Evolutionary conservation across 768 basidiomycete species (phyloP), one percentile per base, ranked within the genome.

Genomic region (Dioszegia crocea): DNA sequence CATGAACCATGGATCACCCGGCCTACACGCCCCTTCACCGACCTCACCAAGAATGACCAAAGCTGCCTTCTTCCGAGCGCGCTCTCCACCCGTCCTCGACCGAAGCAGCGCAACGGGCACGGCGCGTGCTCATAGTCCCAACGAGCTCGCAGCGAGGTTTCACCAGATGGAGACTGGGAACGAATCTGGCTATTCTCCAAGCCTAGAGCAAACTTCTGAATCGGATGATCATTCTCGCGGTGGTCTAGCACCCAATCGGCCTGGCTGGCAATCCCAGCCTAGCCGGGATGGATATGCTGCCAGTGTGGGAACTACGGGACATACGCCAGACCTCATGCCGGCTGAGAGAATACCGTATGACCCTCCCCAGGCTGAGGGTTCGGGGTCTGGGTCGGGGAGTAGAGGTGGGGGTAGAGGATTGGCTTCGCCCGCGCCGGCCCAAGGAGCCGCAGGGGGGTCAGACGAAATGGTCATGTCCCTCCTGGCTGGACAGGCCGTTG

Each of bases 381-480:
- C 27, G 16, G 24, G 16, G 21, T 14, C 9, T 14, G 24, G 16
- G 21, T 14, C 9, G 31, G 38, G 31, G 44, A 31, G n/a, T 26
- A n/a, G 19, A 33, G 31, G 40, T 17, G 30, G 38, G 38, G 56
- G 57, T 44, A 26, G 58, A 17, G 54, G n/a, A n/a, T n/a, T n/a
- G n/a, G n/a, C n/a, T n/a, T n/a, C 24, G 17, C 33, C 14, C 33
- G 33, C 33, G 6, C 40, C 14, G 8, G 40, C 40, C 21, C 59
- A 49, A 50, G 66, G 64, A 16, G 47, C 61, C 21, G 63, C 50
- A 2, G 51, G 57, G 44, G 47, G 71, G 8, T 69, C 71, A 44
- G 91, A 96, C 67, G 89, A 92, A 62, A 82, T 98, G 45, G 82
- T 97, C 63, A 83, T 96, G 73, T 88, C 88, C 73, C 82, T 99